Evolutionary conservation across 768 basidiomycete genomes (phyloP), one percentile per base, ranked within the genome.

Genomic region (Guyanaporus albipodus): DNA sequence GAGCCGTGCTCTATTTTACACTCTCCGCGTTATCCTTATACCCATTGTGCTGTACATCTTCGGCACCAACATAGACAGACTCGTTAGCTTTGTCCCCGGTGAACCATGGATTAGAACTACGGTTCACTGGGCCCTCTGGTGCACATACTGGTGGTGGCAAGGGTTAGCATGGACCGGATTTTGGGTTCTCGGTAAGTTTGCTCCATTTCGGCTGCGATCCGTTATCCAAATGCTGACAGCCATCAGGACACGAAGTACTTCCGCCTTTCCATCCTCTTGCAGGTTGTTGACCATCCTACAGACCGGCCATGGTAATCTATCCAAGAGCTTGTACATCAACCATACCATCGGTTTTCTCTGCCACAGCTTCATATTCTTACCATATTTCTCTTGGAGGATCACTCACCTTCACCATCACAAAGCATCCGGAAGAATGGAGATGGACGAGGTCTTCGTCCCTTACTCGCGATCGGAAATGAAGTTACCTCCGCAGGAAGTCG

Each of bases 71-170:
- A 40, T 40, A 14, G 39, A 28, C 8, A 19, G n/a, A 27, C 26
- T 39, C 17, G 28, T 18, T 15, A 29, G 27, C 39, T 29, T 40
- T 26, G 39, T 29, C 7, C 27, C 39, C 7, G 26, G 39, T 15
- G 27, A 19, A 19, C 27, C 6, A 12, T 29, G 18, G 39, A 21
- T 12, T 12, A 40, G 29, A 15, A 28, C 27, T 19, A 14, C 21
- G 8, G 17, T 17, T 19, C 15, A 28, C 27, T 29, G 39, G 39
- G 15, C 27, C 8, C 39, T 40, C 29, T 40, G 39, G 39, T 40
- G 27, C 39, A 21, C 39, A 7, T 40, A 40, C 19, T 40, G 39
- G 39, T 40, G 39, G 39, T 40, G 39, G 39, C 39, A 40, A 11
- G 39, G 39, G 21, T 27, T 40, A 14, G 39, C 39, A 19, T 40